phyloP scores from a whole-genome alignment of 2,329 filamentous ascomycete genomes.

The Colletotrichum chlorophyti region DNA sequence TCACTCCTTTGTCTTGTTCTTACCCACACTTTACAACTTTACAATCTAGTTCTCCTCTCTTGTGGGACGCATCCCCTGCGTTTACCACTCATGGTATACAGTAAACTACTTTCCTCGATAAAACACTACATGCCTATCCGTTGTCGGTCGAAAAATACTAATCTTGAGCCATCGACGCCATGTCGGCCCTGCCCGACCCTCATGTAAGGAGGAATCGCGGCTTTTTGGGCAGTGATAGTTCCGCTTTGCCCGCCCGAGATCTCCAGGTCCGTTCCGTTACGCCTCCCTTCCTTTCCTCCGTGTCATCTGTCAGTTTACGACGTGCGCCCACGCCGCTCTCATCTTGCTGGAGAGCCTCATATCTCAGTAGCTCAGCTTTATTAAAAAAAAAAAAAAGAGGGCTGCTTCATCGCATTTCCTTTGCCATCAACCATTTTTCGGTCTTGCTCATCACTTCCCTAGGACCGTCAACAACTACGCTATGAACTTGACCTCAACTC shows the following conservation, averaged over 20 bases:
- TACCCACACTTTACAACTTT: neutral
- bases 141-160: too few relatives aligned
- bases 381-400: too few relatives aligned
- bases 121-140: too few relatives aligned
- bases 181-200: slow-evolving; percentile 43
- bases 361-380: neutral
- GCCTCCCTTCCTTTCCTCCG: neutral
- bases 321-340: neutral
- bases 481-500: slow-evolving; percentile 62
- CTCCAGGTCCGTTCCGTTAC: slow-evolving; percentile 47
- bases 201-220: slow-evolving; percentile 49
- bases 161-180: slow-evolving; percentile 29
- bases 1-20: neutral
- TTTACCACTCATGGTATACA: neutral
- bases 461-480: slow-evolving; percentile 59
- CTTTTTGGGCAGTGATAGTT: slow-evolving; percentile 57
- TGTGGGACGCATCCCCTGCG: neutral
- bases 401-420: slow-evolving; percentile 6
- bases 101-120: too few relatives aligned
- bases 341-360: too few relatives aligned
- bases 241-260: slow-evolving; percentile 56
- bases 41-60: too few relatives aligned
- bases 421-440: neutral
- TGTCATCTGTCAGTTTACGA: neutral
- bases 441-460: neutral